A percentile compares a stretch with the other conserved stretches of the same genome.
These are phyloP conservation scores for Calonectria multiphialidica DNA, from an alignment of 2,329 filamentous ascomycete genomes.

Conservation along the genomic window DNA sequence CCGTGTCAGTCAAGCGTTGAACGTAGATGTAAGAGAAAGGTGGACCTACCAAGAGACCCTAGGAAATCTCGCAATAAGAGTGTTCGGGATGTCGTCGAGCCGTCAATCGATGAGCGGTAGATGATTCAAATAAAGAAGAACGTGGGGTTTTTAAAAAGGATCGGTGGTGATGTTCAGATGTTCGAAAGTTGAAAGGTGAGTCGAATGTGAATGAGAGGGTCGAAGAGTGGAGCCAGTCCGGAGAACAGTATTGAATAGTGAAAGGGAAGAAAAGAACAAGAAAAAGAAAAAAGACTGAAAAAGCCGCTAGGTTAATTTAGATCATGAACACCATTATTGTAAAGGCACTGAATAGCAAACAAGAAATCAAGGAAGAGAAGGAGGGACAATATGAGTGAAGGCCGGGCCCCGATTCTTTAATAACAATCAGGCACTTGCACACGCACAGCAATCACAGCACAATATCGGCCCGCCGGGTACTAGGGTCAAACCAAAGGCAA, in stretches of 20 bases:
- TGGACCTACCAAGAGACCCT: constrained; percentile 3
- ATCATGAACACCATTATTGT: constrained; percentile 45
- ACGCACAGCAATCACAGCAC: constrained; percentile 24
- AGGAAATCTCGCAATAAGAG: not conserved
- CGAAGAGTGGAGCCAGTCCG: constrained; percentile 30
- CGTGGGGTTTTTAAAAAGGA: not conserved
- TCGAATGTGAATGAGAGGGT: constrained; percentile 24
- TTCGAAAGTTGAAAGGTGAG: constrained; percentile 21
- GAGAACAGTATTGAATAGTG: constrained; percentile 24
- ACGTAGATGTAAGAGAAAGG: not conserved
- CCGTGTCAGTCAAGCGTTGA: not conserved
- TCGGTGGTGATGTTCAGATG: not conserved
- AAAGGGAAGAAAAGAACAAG: constrained; percentile 31
- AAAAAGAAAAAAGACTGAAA: constrained; percentile 34
- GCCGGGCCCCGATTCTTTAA: constrained; percentile 41
- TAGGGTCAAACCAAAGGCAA: constrained; percentile 17
- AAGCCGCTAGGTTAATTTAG: constrained; percentile 36
- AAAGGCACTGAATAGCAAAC: constrained; percentile 33
- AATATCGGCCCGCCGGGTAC: constrained; percentile 20
- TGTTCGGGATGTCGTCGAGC: not conserved
- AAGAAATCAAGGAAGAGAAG: constrained; percentile 29
- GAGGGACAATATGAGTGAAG: constrained; percentile 32
- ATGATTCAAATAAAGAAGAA: not conserved
- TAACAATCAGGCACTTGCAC: constrained; percentile 26
- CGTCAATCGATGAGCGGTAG: not conserved